A percentile compares a stretch with the other conserved stretches of the same genome.
These are phyloP conservation scores for Nannizzia gypsea DNA, from an alignment of 2,329 filamentous ascomycete species.

Conservation along the genomic window DNA sequence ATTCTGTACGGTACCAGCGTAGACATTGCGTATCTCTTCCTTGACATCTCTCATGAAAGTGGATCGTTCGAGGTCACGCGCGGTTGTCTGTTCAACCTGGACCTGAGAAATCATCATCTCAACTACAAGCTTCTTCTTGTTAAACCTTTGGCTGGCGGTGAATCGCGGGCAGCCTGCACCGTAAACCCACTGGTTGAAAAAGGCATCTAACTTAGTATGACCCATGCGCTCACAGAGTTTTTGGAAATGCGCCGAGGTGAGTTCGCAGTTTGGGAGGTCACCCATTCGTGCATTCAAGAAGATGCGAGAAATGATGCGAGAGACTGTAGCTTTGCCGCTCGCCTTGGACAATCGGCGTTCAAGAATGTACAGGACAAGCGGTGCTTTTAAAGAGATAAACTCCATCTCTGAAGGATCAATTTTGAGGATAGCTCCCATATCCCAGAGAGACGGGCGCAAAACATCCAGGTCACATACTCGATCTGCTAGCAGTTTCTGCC, in stretches of 20 bases:
- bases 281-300: constrained; percentile 78
- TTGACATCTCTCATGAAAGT: constrained; percentile 78
- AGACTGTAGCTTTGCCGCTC: constrained; percentile 70
- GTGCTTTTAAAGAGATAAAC: constrained; percentile 82
- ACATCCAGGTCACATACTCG: constrained; percentile 69
- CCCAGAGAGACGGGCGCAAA: constrained; percentile 67
- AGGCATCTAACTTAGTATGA: constrained; percentile 73
- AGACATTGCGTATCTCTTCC: constrained; percentile 60
- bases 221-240: constrained; percentile 78
- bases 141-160: constrained; percentile 77
- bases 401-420: constrained; percentile 77
- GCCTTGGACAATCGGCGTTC: constrained; percentile 84
- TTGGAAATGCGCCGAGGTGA: constrained; percentile 67
- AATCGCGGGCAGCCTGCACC: constrained; percentile 83
- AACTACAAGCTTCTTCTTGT: constrained; percentile 92
- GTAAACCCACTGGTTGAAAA: constrained; percentile 89
- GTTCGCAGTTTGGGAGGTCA: constrained; percentile 55
- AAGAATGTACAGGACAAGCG: constrained; percentile 83
- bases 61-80: constrained; percentile 52
- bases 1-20: constrained; percentile 57
- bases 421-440: constrained; percentile 64
- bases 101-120: constrained; percentile 80
- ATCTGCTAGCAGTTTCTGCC: constrained; percentile 76
- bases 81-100: constrained; percentile 46
- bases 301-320: constrained; percentile 73